Evolutionary conservation across 306 rosid genomes (phyloP).

Genomic region (Castanospermum australe): DNA sequence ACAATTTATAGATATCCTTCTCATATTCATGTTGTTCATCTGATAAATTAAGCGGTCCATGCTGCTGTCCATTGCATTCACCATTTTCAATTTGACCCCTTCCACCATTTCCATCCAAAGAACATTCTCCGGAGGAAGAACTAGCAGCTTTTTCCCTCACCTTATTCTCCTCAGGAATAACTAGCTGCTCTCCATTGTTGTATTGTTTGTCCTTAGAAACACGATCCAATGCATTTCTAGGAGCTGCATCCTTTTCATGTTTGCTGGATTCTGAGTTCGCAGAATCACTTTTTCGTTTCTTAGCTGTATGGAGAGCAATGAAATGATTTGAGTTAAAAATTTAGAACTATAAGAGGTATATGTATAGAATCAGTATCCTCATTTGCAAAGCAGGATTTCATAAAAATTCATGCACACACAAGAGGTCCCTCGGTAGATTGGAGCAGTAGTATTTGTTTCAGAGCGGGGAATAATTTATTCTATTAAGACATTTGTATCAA

Average conservation of each 20-base stretch:
- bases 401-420: neutral
- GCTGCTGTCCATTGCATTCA: conserved; percentile 28
- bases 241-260: conserved; percentile 38
- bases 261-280: conserved; percentile 33
- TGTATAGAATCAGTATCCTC: conserved; percentile 3
- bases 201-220: conserved; percentile 39
- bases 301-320: conserved; percentile 55
- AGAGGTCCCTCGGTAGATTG: neutral
- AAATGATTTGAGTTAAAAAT: conserved; percentile 19
- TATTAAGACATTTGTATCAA: neutral
- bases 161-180: conserved; percentile 21
- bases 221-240: conserved; percentile 20
- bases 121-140: conserved; percentile 42
- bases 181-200: conserved; percentile 24
- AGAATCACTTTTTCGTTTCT: conserved; percentile 34
- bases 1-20: conserved; percentile 26
- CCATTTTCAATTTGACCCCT: conserved; percentile 30
- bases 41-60: conserved; percentile 27
- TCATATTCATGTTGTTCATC: conserved; percentile 35
- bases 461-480: neutral
- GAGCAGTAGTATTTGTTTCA: neutral
- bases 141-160: conserved; percentile 18
- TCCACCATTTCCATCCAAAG: conserved; percentile 27
- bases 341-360: neutral
- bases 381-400: neutral